Conservation (phyloP, 2,329 filamentous ascomycete species). For the Paracorniculantispora psalliotae region DNA sequence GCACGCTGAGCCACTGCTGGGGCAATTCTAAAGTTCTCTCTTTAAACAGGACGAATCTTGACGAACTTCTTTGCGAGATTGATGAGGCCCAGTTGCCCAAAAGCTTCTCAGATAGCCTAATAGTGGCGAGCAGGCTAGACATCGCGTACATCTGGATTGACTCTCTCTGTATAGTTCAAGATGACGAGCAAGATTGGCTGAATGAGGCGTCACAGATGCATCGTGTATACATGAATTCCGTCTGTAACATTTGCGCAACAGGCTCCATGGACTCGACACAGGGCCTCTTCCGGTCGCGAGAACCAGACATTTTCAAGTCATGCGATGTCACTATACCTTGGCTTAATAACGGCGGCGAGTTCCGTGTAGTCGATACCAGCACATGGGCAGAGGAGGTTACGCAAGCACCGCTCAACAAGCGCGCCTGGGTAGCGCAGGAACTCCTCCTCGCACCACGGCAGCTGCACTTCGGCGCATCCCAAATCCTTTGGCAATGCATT, state of each 20-base stretch:
- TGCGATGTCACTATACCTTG: too few relatives aligned
- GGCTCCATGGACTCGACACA: too few relatives aligned
- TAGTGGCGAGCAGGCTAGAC: conserved; percentile 14
- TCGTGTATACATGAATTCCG: conserved; percentile 16
- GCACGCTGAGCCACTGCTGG: conserved; percentile 15
- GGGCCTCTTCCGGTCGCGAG: too few relatives aligned
- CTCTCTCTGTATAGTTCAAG: conserved; percentile 24
- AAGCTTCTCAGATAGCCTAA: conserved; percentile 20
- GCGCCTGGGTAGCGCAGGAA: conserved; percentile 19
- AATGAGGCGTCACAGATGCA: conserved; percentile 15
- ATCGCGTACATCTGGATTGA: conserved; percentile 24
- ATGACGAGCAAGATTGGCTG: conserved; percentile 18
- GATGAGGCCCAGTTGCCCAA: conserved; percentile 6
- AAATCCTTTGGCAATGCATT: too few relatives aligned
- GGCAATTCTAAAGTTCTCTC: conserved; percentile 1
- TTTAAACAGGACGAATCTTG: not conserved
- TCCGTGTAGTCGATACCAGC: not conserved
- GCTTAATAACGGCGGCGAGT: too few relatives aligned
- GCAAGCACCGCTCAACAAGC: conserved; percentile 15
- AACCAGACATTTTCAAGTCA: too few relatives aligned
- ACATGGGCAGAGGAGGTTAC: conserved; percentile 2
- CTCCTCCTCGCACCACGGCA: conserved; percentile 13
- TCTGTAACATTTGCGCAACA: too few relatives aligned
- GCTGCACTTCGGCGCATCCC: too few relatives aligned
- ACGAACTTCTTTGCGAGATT: not conserved